These are phyloP conservation scores for Rubus parviflorus DNA, from an alignment of 306 rosid species.

Conservation along the genomic window DNA sequence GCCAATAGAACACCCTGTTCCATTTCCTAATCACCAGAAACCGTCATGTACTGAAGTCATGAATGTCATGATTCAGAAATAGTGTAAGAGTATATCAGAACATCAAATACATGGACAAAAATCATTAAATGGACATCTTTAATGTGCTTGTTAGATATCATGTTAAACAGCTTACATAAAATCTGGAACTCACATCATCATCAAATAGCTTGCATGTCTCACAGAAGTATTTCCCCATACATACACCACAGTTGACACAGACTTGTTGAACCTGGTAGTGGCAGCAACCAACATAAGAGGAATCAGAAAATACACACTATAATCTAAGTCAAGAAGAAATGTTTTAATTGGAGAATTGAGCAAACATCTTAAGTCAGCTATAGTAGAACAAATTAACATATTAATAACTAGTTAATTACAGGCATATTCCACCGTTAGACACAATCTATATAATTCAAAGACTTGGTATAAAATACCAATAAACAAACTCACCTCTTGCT, in stretches of 20 bases:
- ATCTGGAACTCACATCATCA: conserved; percentile 66
- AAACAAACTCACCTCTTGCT: conserved; percentile 66
- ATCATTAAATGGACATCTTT: no score
- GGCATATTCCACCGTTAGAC: background rate
- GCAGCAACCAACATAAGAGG: conserved; percentile 28
- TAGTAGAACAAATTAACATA: background rate
- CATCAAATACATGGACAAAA: background rate
- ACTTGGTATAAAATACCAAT: background rate
- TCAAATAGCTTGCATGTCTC: conserved; percentile 76
- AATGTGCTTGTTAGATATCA: no score
- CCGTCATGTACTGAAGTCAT: no score
- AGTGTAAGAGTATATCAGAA: background rate
- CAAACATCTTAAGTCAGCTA: background rate
- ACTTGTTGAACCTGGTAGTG: conserved; percentile 69
- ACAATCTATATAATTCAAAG: background rate
- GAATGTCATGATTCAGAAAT: no score
- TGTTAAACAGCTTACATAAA: background rate
- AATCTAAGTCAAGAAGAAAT: background rate
- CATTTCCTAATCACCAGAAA: background rate
- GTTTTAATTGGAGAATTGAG: background rate
- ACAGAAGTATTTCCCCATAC: conserved; percentile 87
- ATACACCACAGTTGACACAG: conserved; percentile 79
- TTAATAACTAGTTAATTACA: background rate
- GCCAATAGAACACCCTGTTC: background rate
- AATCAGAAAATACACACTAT: background rate